Conservation (phyloP, 2,329 filamentous ascomycete species). For the Albophoma yamanashiensis region DNA sequence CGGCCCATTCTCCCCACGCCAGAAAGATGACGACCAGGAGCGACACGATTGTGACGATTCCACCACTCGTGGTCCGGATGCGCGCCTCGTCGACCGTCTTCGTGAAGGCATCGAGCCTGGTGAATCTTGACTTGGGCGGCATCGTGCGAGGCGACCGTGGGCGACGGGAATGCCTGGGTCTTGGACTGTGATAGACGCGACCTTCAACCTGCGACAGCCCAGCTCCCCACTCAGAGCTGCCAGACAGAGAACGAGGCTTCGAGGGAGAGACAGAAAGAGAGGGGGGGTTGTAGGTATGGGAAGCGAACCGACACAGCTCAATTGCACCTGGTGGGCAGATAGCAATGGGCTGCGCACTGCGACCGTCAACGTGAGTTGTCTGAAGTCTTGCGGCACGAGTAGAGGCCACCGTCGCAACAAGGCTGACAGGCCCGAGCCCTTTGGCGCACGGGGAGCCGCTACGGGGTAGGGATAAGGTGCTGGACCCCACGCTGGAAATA, state of each 20-base stretch:
- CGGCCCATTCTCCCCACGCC: slow-evolving; percentile 89
- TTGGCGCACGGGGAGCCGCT: background rate
- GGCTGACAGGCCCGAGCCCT: background rate
- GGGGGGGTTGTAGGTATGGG: background rate
- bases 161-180: background rate
- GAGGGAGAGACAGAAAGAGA: background rate
- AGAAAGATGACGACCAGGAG: slow-evolving; percentile 81
- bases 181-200: background rate
- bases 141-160: slow-evolving; percentile 34
- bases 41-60: slow-evolving; percentile 86
- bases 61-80: slow-evolving; percentile 89
- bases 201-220: background rate
- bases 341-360: slow-evolving; percentile 4
- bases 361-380: slow-evolving; percentile 1
- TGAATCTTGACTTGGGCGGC: slow-evolving; percentile 89
- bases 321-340: background rate
- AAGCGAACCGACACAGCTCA: background rate
- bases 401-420: slow-evolving; percentile 25
- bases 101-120: slow-evolving; percentile 93
- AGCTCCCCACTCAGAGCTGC: background rate
- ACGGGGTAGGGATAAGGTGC: background rate
- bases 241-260: background rate
- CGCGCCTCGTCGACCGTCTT: slow-evolving; percentile 98
- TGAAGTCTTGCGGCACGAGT: background rate
- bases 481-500: background rate